These are phyloP conservation scores for Liquidambar formosana DNA, from an alignment of 164 flowering plant species.

Conservation along the genomic window DNA sequence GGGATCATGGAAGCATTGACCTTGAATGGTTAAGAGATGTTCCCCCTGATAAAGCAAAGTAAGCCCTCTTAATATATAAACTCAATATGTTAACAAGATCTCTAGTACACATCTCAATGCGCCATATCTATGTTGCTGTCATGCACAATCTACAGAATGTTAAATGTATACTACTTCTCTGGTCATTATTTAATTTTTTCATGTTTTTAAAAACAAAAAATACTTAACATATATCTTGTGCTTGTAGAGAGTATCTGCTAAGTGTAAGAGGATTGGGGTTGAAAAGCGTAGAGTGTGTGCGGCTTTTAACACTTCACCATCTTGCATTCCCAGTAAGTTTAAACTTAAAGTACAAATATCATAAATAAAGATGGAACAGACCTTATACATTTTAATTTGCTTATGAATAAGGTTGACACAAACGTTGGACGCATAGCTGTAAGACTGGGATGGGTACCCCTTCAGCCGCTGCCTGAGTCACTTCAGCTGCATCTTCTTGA, in stretches of 20 bases:
- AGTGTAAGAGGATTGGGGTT: conserved; percentile 89
- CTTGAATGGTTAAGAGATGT: conserved; percentile 97
- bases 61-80: conserved; percentile 26
- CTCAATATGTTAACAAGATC: not conserved
- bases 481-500: conserved; percentile 62
- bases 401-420: conserved; percentile 41
- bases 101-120: not conserved
- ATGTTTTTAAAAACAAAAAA: not conserved
- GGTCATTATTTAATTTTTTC: not conserved
- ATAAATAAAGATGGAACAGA: not conserved
- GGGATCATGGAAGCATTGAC: conserved; percentile 87
- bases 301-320: conserved; percentile 93
- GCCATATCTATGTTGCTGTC: not conserved
- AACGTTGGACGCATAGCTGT: conserved; percentile 64
- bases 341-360: not conserved
- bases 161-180: not conserved
- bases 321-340: conserved; percentile 95
- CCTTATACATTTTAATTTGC: not conserved
- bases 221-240: not conserved
- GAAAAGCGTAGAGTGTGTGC: conserved; percentile 95
- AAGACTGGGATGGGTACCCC: conserved; percentile 60
- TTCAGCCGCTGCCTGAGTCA: conserved; percentile 59
- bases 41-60: conserved; percentile 97
- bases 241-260: conserved; percentile 74
- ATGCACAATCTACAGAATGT: not conserved